phyloP scores from a whole-genome alignment of 2,329 filamentous ascomycete genomes.

The Trichoderma afroharzianum region DNA sequence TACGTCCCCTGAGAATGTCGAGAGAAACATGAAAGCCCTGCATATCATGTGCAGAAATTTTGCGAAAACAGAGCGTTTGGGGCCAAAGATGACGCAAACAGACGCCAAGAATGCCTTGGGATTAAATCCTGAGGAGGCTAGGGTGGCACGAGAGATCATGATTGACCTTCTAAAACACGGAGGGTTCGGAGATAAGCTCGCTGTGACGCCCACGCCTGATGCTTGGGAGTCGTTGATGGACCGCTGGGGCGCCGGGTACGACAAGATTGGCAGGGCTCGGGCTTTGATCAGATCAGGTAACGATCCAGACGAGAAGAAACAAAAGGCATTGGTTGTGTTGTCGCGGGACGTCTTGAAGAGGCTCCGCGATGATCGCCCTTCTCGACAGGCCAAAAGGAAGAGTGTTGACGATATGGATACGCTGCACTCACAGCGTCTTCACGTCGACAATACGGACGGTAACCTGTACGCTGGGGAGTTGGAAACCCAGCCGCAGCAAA shows the following conservation, averaged over 20 bases:
- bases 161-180: conserved; percentile 62
- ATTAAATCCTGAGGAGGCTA: conserved; percentile 43
- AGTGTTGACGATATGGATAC: neutral
- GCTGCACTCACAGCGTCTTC: neutral
- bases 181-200: conserved; percentile 69
- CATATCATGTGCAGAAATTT: conserved; percentile 80
- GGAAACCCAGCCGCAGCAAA: neutral
- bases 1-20: conserved; percentile 52
- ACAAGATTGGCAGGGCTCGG: conserved; percentile 43
- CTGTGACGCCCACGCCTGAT: conserved; percentile 64
- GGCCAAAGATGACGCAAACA: conserved; percentile 65
- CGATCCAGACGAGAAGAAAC: conserved; percentile 52
- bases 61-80: conserved; percentile 70
- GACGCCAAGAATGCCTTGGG: conserved; percentile 64
- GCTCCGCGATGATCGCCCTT: conserved; percentile 61
- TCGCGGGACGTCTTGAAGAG: conserved; percentile 77
- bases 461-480: neutral
- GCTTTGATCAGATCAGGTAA: conserved; percentile 42
- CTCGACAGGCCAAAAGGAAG: conserved; percentile 38
- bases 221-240: conserved; percentile 69
- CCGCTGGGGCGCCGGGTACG: conserved; percentile 56
- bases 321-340: conserved; percentile 66
- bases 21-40: conserved; percentile 64
- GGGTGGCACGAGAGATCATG: conserved; percentile 63
- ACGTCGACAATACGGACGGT: neutral